phyloP scores from a whole-genome alignment of 352 stramenopile species.

The Chrysophaeum taylorii region DNA sequence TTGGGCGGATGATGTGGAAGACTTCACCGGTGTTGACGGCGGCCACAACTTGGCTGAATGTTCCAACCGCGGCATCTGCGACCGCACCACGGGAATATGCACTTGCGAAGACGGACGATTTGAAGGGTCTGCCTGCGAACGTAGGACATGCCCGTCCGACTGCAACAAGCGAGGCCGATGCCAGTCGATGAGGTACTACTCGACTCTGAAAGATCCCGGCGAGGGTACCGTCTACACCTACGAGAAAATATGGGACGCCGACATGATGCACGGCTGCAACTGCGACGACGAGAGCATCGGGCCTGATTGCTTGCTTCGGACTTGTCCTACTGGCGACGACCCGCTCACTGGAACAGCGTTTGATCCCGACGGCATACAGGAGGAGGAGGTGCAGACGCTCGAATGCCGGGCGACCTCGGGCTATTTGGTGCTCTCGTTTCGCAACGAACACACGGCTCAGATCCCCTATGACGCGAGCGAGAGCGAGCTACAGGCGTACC shows the following conservation, averaged over 20 bases:
- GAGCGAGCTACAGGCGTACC: slow-evolving; percentile 23
- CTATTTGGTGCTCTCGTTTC: slow-evolving; percentile 34
- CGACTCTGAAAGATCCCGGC: slow-evolving; percentile 24
- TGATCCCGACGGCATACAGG: slow-evolving; percentile 2
- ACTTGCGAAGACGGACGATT: slow-evolving; percentile 53
- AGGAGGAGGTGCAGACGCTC: slow-evolving; percentile 33
- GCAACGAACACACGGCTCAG: slow-evolving; percentile 28
- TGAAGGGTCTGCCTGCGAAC: slow-evolving; percentile 54
- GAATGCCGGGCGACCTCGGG: slow-evolving; percentile 36
- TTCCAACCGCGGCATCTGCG: slow-evolving; percentile 69
- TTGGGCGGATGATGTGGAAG: slow-evolving; percentile 41
- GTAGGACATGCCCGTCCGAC: slow-evolving; percentile 41
- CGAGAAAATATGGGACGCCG: slow-evolving; percentile 39
- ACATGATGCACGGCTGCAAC: slow-evolving; percentile 56
- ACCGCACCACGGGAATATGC: slow-evolving; percentile 57
- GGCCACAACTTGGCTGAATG: slow-evolving; percentile 72
- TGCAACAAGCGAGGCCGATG: slow-evolving; percentile 40
- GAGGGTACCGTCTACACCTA: slow-evolving; percentile 34
- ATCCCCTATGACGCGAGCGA: slow-evolving; percentile 32
- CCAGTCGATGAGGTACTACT: slow-evolving; percentile 28
- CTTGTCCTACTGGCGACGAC: slow-evolving; percentile 61
- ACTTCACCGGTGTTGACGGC: slow-evolving; percentile 32
- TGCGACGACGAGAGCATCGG: slow-evolving; percentile 70
- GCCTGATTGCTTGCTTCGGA: slow-evolving; percentile 65
- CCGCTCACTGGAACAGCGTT: slow-evolving; percentile 34